Evolutionary conservation across 345 rosid genomes (phyloP), one percentile per base, ranked within the genome.

Genomic region (Brassica incana): DNA sequence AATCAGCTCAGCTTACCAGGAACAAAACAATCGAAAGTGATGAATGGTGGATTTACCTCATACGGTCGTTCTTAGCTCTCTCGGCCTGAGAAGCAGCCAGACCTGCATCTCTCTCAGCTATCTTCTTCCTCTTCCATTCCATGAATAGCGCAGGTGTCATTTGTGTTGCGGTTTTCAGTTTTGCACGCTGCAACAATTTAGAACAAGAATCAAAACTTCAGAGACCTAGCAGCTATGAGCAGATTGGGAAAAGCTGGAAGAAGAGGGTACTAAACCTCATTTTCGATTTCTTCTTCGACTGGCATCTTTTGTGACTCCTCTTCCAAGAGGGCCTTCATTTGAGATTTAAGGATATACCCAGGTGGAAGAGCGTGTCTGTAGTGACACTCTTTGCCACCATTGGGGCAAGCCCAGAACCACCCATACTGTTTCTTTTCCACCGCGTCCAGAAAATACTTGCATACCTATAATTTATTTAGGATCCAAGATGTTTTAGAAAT

Each of bases 361-460:
- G 97, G 95, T 67, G 99, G 99, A 85, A 95, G 94, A 30, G 99
- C 95, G 82, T 95, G 99, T 52, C 99, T 91, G 82, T 95, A 95
- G 75, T 91, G 97, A 84, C 97, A 95, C 35, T 89, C 93, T 84
- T 86, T 88, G 58, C 82, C 88, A 64, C 97, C 99, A 73, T 90
- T 95, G 65, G 97, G 97, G 69, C 99, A 95, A 27, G 9, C 88
- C 99, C 99, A 95, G 77, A 92, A 95, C 97, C 97, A 95, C 73
- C 98, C 99, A 84, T 92, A 92, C 76, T 95, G 97, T 83, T 92
- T 92, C 93, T 88, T 92, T 79, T 94, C 98, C 74, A 95, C 99
- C 2, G 95, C 97, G 2, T 95, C 98, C 85, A 95, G 84, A 85
- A 91, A 95, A 84, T 90, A 81, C 77, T 95, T 95, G 95, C 99